Conservation (phyloP, 2,329 filamentous ascomycete species). For the Penicillium italicum region DNA sequence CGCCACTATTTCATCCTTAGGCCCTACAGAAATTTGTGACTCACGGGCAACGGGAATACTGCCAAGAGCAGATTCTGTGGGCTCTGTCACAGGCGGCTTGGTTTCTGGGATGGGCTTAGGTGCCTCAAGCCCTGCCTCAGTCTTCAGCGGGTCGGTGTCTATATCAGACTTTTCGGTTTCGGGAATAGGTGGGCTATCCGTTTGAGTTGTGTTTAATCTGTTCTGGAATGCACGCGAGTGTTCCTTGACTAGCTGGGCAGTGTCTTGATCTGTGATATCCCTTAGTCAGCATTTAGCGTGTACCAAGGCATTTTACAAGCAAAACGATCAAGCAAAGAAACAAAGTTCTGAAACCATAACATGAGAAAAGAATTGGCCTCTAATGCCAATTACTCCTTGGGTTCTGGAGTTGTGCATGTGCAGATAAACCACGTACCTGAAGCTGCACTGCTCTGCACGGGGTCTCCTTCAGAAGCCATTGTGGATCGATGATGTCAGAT, state of each 20-base stretch:
- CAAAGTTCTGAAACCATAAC: neutral
- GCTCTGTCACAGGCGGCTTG: constrained; percentile 4
- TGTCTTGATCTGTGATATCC: constrained; percentile 1
- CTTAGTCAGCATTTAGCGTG: constrained; percentile 21
- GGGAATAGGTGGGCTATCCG: constrained; percentile 9
- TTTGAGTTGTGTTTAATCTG: constrained; percentile 13
- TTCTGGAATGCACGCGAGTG: constrained; percentile 14
- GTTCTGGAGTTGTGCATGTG: neutral
- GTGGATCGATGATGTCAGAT: constrained; percentile 24
- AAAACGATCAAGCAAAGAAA: neutral
- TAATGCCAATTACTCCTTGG: constrained; percentile 3
- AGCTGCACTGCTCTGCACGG: constrained; percentile 11
- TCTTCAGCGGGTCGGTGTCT: neutral
- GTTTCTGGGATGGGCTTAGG: constrained; percentile 9
- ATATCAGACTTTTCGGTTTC: neutral
- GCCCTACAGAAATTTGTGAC: constrained; percentile 4
- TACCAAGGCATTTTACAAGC: neutral
- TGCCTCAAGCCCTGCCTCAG: neutral
- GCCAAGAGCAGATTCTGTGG: constrained; percentile 4
- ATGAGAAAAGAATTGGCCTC: neutral
- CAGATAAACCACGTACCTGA: constrained; percentile 24
- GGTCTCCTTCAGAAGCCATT: constrained; percentile 27
- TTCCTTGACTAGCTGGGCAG: constrained; percentile 10
- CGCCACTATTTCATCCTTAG: constrained; percentile 6
- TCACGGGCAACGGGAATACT: constrained; percentile 9